Base-by-base conservation (phyloP, 495 filamentous ascomycete species). In the Neurospora cerealis region DNA sequence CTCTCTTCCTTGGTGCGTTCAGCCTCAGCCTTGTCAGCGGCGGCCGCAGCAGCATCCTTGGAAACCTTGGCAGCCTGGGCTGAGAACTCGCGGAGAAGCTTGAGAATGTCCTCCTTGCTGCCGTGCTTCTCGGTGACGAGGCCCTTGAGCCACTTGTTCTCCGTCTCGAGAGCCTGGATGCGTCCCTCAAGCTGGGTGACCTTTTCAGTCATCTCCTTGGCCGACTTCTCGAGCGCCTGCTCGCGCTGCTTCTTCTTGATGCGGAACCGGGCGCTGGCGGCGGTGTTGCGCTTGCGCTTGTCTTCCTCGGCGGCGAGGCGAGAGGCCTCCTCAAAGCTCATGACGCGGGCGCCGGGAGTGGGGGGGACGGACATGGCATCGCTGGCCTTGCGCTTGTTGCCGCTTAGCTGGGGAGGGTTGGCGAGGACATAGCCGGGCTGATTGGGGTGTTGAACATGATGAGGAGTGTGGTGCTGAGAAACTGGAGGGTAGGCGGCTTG, bases 201-300 rank as follows among this genome's bases (percentile, higher is more conserved):
- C 83, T 95, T 94, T 42, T 97, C 95, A 9, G 88, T 89, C 80
- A 97, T 93, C 77, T 98, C 96, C 82, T 96, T 95, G 73, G 96
- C 92, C 66, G 90, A 90, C 72, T 91, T 91, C 85, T 98, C 96
- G 73, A 99, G 91, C 4, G 92, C 91, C 80, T 96, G 93, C 85
- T 99, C 96, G 71, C 96, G 93, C 83, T 97, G 93, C 89, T 99
- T 99, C 93, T 99, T 99, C 89, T 99, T 99, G 78, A 97, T 90
- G 73, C 96, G 92, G 89, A 99, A 99, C 71, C 96, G 92, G 28
- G 96, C 96, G 70, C 89, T 92, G 54, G 96, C 96, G 42, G 96
- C 96, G 1, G 96, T 99, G 83, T 99, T 99, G 74, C 96, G 92
- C 66, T 95, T 91, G 13, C 96, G 93, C 81, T 98, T 98, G 82